Evolutionary conservation across 306 rosid genomes (phyloP).

Genomic region (Vicia sativa): DNA sequence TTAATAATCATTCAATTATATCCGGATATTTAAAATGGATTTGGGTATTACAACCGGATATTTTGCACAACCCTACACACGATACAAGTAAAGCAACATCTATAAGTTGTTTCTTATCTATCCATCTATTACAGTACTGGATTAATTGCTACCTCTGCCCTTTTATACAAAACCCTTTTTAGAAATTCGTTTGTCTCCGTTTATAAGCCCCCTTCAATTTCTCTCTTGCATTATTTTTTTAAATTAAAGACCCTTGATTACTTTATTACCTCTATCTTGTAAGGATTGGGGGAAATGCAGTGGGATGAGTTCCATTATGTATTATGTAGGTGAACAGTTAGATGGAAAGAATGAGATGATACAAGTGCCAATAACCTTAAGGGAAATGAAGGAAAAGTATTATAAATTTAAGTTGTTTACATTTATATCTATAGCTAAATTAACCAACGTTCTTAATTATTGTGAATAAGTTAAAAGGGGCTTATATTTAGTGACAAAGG

Average conservation of each 20-base stretch:
- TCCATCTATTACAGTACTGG: conserved; percentile 1
- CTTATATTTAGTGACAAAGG: neutral
- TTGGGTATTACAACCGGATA: no score
- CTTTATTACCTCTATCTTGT: neutral
- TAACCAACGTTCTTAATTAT: neutral
- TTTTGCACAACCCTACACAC: no score
- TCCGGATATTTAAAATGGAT: no score
- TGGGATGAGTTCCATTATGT: no score
- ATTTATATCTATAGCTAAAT: neutral
- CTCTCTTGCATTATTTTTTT: neutral
- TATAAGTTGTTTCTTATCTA: neutral
- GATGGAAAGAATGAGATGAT: neutral
- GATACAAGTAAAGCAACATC: neutral
- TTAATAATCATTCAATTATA: no score
- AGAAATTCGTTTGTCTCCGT: neutral
- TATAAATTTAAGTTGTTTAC: neutral
- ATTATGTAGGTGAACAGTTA: neutral
- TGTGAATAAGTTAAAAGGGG: neutral
- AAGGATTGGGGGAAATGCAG: neutral
- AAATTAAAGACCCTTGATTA: neutral
- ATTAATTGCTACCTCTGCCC: conserved; percentile 2
- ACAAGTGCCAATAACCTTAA: neutral
- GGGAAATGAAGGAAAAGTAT: neutral
- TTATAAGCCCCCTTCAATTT: neutral
- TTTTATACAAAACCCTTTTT: neutral